These are phyloP conservation scores for Heliamphora pulchella DNA, from an alignment of 179 eudicot species.

Conservation along the genomic window DNA sequence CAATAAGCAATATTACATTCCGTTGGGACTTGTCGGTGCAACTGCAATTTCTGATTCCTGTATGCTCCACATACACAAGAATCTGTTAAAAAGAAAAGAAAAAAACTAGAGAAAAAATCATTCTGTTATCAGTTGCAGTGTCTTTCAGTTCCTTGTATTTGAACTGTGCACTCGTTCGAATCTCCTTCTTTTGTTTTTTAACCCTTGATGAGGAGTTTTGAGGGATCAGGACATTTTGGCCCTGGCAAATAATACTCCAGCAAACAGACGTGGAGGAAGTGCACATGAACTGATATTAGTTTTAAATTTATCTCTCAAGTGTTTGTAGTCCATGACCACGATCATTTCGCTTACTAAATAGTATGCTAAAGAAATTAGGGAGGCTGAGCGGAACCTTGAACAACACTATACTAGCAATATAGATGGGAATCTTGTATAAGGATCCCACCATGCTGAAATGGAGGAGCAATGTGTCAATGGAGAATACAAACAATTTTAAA, in stretches of 20 bases:
- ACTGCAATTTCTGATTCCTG: conserved; percentile 3
- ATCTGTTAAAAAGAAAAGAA: neutral
- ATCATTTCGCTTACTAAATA: conserved; percentile 45
- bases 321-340: neutral
- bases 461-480: conserved; percentile 9
- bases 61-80: neutral
- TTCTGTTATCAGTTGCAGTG: neutral
- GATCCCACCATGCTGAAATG: conserved; percentile 65
- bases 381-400: conserved; percentile 64
- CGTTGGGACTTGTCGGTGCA: neutral
- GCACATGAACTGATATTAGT: conserved; percentile 9
- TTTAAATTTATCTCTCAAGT: neutral
- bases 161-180: neutral
- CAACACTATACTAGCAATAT: conserved; percentile 53
- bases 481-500: neutral
- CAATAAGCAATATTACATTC: too few relatives aligned
- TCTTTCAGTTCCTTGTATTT: neutral
- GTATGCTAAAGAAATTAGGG: conserved; percentile 62
- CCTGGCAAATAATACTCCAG: conserved; percentile 69
- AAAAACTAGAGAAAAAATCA: neutral
- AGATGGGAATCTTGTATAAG: conserved; percentile 73
- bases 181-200: neutral
- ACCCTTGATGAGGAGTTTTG: neutral
- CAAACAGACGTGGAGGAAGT: conserved; percentile 52
- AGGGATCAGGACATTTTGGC: conserved; percentile 56